Percentiles rank a stretch among this genome's conserved stretches.
Evolutionary conservation across 2,329 filamentous ascomycete species (phyloP).

Genomic region (Aspergillus oerlinghausenensis): DNA sequence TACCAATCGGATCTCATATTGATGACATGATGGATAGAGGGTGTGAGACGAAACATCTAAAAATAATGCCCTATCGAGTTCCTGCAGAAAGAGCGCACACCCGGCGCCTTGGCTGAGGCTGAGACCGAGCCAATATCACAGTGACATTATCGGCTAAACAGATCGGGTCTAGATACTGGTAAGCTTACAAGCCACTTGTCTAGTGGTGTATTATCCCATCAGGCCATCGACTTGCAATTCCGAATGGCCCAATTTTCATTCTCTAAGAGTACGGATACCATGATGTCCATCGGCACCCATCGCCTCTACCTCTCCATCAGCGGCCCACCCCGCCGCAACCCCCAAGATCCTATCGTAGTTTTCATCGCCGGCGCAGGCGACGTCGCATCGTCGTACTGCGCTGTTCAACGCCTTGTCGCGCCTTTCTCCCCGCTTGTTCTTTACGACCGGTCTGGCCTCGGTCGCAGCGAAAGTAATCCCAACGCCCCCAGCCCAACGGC

Average conservation of each 20-base stretch:
- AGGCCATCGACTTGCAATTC: neutral
- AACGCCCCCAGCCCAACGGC: conserved; percentile 13
- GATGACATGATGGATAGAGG: too few species aligned
- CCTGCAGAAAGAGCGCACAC: too few species aligned
- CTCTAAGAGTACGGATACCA: neutral
- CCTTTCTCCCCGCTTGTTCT: conserved; percentile 26
- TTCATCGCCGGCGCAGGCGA: conserved; percentile 35
- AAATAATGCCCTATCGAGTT: too few species aligned
- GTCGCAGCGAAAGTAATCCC: conserved; percentile 27
- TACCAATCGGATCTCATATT: too few species aligned
- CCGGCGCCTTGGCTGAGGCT: too few species aligned
- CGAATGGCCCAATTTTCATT: neutral
- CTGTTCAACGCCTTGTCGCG: conserved; percentile 27
- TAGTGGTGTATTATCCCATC: too few species aligned
- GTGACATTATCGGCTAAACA: too few species aligned
- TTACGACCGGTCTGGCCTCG: conserved; percentile 38
- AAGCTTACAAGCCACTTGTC: neutral
- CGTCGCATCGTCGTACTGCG: conserved; percentile 29
- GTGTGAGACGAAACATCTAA: too few species aligned
- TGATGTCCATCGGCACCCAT: conserved; percentile 31
- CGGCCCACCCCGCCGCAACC: conserved; percentile 17
- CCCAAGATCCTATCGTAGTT: conserved; percentile 28
- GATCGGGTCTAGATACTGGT: too few species aligned
- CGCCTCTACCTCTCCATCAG: conserved; percentile 26
- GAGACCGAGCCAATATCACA: too few species aligned